phyloP scores from a whole-genome alignment of 2,329 filamentous ascomycete species.

The Elsinoe arachidis region DNA sequence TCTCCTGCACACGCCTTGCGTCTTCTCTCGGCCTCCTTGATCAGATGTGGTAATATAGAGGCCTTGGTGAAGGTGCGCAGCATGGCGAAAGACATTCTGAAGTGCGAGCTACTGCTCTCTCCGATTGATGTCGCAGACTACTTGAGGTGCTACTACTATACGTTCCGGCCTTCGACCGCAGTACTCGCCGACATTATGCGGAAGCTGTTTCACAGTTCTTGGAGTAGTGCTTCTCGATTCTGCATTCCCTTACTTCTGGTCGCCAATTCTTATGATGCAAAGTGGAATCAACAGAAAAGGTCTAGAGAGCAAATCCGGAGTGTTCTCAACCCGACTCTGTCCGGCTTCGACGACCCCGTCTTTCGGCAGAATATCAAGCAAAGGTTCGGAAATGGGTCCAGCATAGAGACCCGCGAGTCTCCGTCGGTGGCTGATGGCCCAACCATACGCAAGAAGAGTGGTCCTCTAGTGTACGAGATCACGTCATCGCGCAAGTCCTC shows the following conservation, averaged over 20 bases:
- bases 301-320: background rate
- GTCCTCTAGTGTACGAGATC: background rate
- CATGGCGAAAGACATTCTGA: background rate
- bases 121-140: background rate
- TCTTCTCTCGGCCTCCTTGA: background rate
- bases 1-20: background rate
- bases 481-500: background rate
- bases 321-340: background rate
- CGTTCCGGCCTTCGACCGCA: background rate
- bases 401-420: background rate
- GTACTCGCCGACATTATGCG: background rate
- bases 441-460: background rate
- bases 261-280: constrained; percentile 1
- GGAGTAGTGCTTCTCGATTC: background rate
- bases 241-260: background rate
- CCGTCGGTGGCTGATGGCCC: background rate
- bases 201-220: background rate
- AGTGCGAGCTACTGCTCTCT: background rate
- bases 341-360: background rate
- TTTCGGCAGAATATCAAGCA: background rate
- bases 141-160: constrained; percentile 7
- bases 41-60: background rate
- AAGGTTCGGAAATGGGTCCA: too few species aligned
- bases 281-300: constrained; percentile 7
- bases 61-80: background rate